Base-by-base conservation (phyloP, 139 green algal genomes). In the Picochlorum sp. region DNA sequence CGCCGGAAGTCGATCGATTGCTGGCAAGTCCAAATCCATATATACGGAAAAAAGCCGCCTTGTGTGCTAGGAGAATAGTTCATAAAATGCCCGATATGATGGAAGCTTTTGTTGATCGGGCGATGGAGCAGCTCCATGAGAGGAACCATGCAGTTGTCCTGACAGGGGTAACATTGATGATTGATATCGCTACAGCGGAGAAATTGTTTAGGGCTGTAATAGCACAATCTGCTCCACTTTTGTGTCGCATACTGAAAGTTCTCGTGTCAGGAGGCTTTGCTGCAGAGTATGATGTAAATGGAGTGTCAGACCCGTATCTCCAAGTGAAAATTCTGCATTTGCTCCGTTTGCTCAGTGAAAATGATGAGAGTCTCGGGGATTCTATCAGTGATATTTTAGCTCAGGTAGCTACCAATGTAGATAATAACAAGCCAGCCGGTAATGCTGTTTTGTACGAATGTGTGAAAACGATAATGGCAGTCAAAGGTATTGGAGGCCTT, bases 381-480 rank as follows among this genome's bases (percentile, higher is more conserved):
- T 68, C 76, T 21, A 99, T 98, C 92, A 91, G 80, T 62, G 94
- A 99, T 74, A 87, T 97, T 32, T 85, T 99, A 61, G 94, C 94
- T 3, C 64, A 74, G 65, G 90, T 96, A 26, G 91, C 90, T 13
- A 91, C 85, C 47, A 96, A 95, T 76, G 91, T 90, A 11, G 87
- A 97, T 61, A 61, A 69, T 4, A 73, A 67, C 3, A 84, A 88
- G 60, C 96, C 95, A 49, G 83, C 93, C 15, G 93, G 89, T 65
- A 95, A 96, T 68, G 87, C 91, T 56, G 90, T 98, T 32, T 80
- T 98, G 56, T 98, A 98, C 66, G 92, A 98, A 79, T 89, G 80
- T 20, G 92, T 98, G 38, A 59, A 76, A 69, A 93, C 81, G 54
- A 97, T 98, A 80, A 96, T 98, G 78, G 87, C 80, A 24, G 82